Base-by-base conservation (phyloP, 352 stramenopile species). In the Phytopythium ostracodes region DNA sequence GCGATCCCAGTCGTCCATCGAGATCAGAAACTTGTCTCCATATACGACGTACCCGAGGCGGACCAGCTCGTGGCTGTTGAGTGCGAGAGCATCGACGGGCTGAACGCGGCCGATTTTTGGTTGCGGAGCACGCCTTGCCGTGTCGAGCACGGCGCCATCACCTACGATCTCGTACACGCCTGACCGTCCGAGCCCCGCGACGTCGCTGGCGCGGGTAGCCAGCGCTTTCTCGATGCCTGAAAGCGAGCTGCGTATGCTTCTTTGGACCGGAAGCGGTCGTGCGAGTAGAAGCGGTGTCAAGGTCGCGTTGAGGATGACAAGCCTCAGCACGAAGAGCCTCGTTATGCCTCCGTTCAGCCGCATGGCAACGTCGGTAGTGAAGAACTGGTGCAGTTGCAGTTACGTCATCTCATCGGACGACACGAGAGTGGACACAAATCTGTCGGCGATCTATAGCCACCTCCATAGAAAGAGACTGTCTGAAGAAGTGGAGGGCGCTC, bases 181-280 rank as follows among this genome's bases (percentile, higher is more conserved):
- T 14, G 68, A 76, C 31, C 49, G 56, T 17, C 71, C 71, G 25
- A 78, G 61, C 0, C 71, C 71, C 22, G 65, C 71, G 1, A 69
- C 54, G 50, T 73, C 71, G 46, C 62, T 66, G 12, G 65, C 67
- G 33, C 63, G 62, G 25, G 71, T 64, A 2, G 59, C 71, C 24
- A 78, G 65, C 25, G 65, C 53, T 20, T 64, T 62, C 53, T 78
- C 71, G 24, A 70, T 59, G 3, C 66, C 60, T 42, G 44, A 38
- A 10, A 56, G 27, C 3, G 22, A 33, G 20, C 4, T 10, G 9
- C 11, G 2, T 10, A 35, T 4, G 2, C 29, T 27, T 12, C 12
- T 44, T 2, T 20, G 43, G 1, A 56, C 44, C 4, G 57, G 57
- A 62, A 61, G 1, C 64, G 58, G 22, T 54, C 42, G 4, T 29